Conservation (phyloP, 1,139 yeast genomes). For the Yamadazyma atlantica region DNA sequence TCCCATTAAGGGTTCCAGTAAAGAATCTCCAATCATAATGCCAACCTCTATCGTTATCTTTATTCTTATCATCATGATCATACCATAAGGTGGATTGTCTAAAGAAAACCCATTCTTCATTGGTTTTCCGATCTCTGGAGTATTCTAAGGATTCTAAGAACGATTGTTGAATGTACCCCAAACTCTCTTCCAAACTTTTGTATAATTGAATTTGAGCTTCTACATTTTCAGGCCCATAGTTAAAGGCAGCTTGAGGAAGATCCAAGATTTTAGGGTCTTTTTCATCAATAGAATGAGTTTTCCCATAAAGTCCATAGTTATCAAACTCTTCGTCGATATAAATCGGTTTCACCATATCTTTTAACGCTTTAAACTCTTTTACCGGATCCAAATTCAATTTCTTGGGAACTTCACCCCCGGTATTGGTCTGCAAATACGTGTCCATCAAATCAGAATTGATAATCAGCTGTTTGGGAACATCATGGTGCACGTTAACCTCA, state of each 20-base stretch:
- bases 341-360: slow-evolving; percentile 10
- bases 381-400: slow-evolving; percentile 18
- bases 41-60: slow-evolving; percentile 33
- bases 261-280: slow-evolving; percentile 9
- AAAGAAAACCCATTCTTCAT: slow-evolving; percentile 23
- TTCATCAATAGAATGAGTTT: slow-evolving; percentile 13
- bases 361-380: slow-evolving; percentile 17
- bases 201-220: slow-evolving; percentile 17
- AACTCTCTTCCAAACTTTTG: slow-evolving; percentile 12
- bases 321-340: slow-evolving; percentile 17
- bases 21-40: slow-evolving; percentile 77
- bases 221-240: slow-evolving; percentile 17
- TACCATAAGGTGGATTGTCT: slow-evolving; percentile 19
- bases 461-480: slow-evolving; percentile 17
- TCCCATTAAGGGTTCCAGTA: slow-evolving; percentile 37
- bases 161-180: slow-evolving; percentile 15
- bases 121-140: slow-evolving; percentile 18
- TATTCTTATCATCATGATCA: slow-evolving; percentile 14
- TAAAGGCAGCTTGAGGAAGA: slow-evolving; percentile 20
- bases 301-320: slow-evolving; percentile 17
- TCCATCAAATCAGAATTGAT: slow-evolving; percentile 27
- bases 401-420: slow-evolving; percentile 14
- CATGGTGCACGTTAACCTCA: slow-evolving; percentile 23
- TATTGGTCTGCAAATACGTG: slow-evolving; percentile 19
- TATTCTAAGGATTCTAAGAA: slow-evolving; percentile 22